Conservation (phyloP, 371 early-diverging fungal genomes). For the Nematocida displodere region DNA sequence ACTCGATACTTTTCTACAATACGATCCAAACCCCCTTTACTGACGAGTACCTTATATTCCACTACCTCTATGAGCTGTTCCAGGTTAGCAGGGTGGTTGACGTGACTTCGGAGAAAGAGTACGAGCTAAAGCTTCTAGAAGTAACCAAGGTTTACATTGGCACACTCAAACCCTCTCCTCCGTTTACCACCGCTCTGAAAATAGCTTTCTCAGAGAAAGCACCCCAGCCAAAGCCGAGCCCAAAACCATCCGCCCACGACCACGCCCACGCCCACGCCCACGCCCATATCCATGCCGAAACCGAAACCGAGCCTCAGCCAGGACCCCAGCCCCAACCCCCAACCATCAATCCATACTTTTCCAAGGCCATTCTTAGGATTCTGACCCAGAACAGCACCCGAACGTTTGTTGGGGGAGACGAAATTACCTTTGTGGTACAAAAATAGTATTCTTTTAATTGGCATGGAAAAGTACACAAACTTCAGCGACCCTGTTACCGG, state of each 20-base stretch:
- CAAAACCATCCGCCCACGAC: too few species aligned
- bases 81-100: constrained; percentile 26
- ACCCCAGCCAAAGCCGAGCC: too few species aligned
- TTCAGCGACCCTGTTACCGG: constrained; percentile 51
- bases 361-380: neutral
- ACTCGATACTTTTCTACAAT: constrained; percentile 44
- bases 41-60: constrained; percentile 45
- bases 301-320: too few species aligned
- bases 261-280: too few species aligned
- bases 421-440: constrained; percentile 35
- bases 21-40: constrained; percentile 6
- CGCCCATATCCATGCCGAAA: too few species aligned
- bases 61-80: constrained; percentile 57
- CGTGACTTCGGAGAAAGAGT: constrained; percentile 20
- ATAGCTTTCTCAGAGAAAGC: constrained; percentile 36
- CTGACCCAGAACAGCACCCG: constrained; percentile 10
- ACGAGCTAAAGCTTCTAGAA: constrained; percentile 57
- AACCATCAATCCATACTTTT: constrained; percentile 44
- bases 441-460: neutral
- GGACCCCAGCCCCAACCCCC: too few species aligned
- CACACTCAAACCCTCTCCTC: neutral
- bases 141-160: constrained; percentile 9
- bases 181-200: constrained; percentile 46
- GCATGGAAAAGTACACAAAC: constrained; percentile 54
- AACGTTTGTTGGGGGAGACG: constrained; percentile 10